Evolutionary conservation across 306 rosid genomes (phyloP).

Genomic region (Pterocarpus macrocarpus): DNA sequence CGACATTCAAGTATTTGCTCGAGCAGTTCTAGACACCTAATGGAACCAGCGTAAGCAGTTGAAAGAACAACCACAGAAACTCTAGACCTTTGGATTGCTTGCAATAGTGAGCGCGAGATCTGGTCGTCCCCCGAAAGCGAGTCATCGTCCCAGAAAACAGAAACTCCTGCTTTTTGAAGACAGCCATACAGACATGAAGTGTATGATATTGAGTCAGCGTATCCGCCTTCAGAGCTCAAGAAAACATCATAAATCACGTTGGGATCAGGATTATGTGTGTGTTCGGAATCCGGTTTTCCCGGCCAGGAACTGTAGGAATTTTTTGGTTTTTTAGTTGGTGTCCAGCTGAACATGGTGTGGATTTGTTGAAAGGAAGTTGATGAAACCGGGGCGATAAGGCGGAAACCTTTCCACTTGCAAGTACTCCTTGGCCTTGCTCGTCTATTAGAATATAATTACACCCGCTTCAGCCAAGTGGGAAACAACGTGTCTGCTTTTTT

Average conservation of each 20-base stretch:
- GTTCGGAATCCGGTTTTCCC: background rate
- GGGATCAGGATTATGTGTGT: background rate
- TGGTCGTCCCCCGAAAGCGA: background rate
- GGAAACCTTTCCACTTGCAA: no score
- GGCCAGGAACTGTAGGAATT: no score
- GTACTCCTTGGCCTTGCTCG: no score
- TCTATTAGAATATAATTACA: no score
- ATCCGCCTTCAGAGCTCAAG: background rate
- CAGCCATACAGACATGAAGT: background rate
- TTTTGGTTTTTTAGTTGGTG: no score
- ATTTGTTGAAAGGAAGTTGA: no score
- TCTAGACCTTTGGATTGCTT: background rate
- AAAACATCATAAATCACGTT: background rate
- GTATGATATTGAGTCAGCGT: background rate
- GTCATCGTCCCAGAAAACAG: background rate
- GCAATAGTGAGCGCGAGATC: background rate
- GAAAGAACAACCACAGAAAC: slow-evolving; percentile 9
- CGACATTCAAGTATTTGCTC: background rate
- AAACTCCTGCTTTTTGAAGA: slow-evolving; percentile 10
- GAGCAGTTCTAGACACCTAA: background rate
- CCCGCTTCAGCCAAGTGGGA: no score
- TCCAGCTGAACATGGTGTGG: no score
- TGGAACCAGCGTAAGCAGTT: background rate
- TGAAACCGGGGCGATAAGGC: no score
- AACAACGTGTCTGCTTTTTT: no score